Base-by-base conservation (phyloP, 768 basidiomycete genomes). In the Mycena vitilis region DNA sequence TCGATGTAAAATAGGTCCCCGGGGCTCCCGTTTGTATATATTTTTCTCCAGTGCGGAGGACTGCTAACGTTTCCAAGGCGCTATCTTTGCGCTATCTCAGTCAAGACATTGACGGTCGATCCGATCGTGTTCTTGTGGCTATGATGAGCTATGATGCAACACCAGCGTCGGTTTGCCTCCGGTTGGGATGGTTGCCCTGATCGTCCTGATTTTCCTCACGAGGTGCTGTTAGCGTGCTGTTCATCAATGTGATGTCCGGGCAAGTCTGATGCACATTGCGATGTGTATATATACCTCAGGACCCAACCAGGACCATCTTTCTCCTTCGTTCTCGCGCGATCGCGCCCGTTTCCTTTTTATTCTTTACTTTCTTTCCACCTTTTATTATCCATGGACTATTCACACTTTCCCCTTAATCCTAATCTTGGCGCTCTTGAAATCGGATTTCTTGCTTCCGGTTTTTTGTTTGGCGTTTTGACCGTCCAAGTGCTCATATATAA, bases 401-500 rank as follows among this genome's bases (percentile, higher is more conserved):
- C 63, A 2, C 58, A 57, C 30, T 70, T 70, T 38, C 64, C 66
- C 1, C 63, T 72, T 60, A 66, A 72, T 58, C 60, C 65, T 30
- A 64, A 72, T 52, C 60, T 72, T 22, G 71, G 71, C 60, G 60
- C 71, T 23, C 61, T 72, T 3, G 48, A 68, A 56, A 69, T 72
- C 54, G 71, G 71, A n/a, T 69, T 62, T 42, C 60, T 72, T 3
- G 56, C 56, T 8, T 72, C 71, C n/a, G 66, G 67, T 11, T 72
- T 72, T 23, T 48, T 69, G 36, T 72, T 72, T 51, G 71, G 71
- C 20, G 56, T 51, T 5, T 62, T 72, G 54, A 69, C 71, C 4
- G 71, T 72, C 3, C 71, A 72, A 23, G 67, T 48, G 4, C 54
- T 72, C 37, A 72, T 72, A 30, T 72, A 69, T 25, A 69, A 72